Percentiles rank a stretch among this genome's conserved stretches.
These are phyloP conservation scores for Hirsutella thompsonii DNA, from an alignment of 2,329 filamentous ascomycete species.

Conservation along the genomic window DNA sequence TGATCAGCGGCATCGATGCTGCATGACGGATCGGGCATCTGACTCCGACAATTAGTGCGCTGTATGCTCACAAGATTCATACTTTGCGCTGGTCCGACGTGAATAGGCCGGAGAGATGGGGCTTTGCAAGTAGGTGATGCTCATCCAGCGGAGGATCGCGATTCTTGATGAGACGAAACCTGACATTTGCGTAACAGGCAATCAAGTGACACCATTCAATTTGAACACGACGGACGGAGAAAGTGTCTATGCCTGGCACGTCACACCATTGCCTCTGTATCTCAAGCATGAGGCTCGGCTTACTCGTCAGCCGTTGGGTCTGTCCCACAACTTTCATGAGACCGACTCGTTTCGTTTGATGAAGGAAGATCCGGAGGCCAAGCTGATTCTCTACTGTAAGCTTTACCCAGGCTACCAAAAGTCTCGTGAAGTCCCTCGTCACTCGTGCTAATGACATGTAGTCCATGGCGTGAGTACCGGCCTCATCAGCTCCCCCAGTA, in stretches of 20 bases:
- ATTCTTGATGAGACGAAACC: background rate
- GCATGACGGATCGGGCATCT: conserved; percentile 2
- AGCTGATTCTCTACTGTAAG: conserved; percentile 49
- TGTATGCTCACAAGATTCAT: conserved; percentile 76
- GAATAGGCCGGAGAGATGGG: conserved; percentile 67
- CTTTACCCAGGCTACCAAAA: too few species aligned
- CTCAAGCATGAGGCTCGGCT: conserved; percentile 55
- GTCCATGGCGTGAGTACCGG: conserved; percentile 46
- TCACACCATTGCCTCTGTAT: conserved; percentile 70
- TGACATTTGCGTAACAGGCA: conserved; percentile 35
- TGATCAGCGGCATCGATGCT: too few species aligned
- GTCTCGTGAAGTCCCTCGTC: too few species aligned
- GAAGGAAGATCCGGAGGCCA: conserved; percentile 47
- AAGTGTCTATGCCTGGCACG: conserved; percentile 78
- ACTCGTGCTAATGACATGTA: conserved; percentile 15
- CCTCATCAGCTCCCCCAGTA: background rate
- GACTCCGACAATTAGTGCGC: conserved; percentile 37
- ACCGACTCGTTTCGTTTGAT: conserved; percentile 49
- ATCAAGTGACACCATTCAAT: conserved; percentile 80
- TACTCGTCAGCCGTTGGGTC: conserved; percentile 33
- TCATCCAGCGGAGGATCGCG: background rate
- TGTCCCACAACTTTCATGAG: conserved; percentile 38
- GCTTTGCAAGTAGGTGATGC: conserved; percentile 57
- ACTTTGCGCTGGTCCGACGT: conserved; percentile 60
- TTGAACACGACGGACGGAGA: conserved; percentile 64